Evolutionary conservation across 2,329 filamentous ascomycete genomes (phyloP).

Genomic region (Coniochaeta sp.): DNA sequence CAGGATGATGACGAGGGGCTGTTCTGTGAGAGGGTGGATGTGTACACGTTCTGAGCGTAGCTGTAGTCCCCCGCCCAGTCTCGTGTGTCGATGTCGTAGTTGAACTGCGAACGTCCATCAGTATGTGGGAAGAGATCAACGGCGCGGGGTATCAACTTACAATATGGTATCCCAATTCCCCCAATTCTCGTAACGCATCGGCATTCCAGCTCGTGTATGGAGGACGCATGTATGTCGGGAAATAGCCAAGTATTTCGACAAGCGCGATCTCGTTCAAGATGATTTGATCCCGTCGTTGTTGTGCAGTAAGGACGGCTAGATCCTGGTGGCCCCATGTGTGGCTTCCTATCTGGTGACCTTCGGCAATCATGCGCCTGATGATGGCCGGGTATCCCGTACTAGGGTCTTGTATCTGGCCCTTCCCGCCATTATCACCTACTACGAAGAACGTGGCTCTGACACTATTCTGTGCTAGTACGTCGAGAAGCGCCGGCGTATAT

Average conservation of each 20-base stretch:
- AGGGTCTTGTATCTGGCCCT: constrained; percentile 25
- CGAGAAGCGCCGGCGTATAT: constrained; percentile 26
- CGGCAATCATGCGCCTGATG: constrained; percentile 29
- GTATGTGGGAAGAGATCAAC: too few relatives aligned
- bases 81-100: constrained; percentile 22
- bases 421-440: constrained; percentile 24
- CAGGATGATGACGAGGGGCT: constrained; percentile 14
- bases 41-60: constrained; percentile 14
- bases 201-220: constrained; percentile 23
- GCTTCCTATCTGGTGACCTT: constrained; percentile 32
- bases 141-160: too few relatives aligned
- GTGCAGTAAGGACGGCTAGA: constrained; percentile 19
- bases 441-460: constrained; percentile 30
- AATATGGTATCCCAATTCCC: constrained; percentile 25
- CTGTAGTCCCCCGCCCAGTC: constrained; percentile 22
- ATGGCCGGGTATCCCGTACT: constrained; percentile 27
- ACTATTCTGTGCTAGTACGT: constrained; percentile 23
- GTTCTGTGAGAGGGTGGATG: constrained; percentile 10
- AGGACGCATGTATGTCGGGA: constrained; percentile 35
- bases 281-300: constrained; percentile 25
- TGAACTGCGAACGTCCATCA: constrained; percentile 9
- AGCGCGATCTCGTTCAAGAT: constrained; percentile 31
- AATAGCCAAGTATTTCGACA: constrained; percentile 25
- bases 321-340: constrained; percentile 34
- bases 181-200: constrained; percentile 17